Evolutionary conservation across 129 eudicot genomes (phyloP).

Genomic region (Flaveria bidentis): DNA sequence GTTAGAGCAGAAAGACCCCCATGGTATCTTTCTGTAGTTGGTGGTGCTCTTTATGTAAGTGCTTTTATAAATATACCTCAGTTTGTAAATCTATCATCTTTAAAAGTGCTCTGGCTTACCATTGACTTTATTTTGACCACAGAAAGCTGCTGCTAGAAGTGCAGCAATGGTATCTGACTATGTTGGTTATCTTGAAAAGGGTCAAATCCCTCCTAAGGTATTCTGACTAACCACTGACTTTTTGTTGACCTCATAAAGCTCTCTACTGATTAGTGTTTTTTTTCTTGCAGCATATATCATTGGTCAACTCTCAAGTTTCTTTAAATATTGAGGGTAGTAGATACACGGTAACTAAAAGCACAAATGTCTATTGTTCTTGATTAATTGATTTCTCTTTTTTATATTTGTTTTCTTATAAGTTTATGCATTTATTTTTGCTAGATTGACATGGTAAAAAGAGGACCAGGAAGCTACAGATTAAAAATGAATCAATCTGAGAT

Average conservation of each 20-base stretch:
- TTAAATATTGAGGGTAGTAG: constrained; percentile 95
- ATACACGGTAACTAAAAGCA: constrained; percentile 67
- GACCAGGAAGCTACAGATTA: constrained; percentile 92
- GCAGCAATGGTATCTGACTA: constrained; percentile 96
- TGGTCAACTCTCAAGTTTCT: constrained; percentile 83
- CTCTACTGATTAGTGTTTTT: constrained; percentile 6
- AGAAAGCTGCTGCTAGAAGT: constrained; percentile 99
- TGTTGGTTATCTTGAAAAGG: constrained; percentile 97
- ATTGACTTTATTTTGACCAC: constrained; percentile 33
- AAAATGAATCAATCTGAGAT: constrained; percentile 78
- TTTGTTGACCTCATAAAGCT: neutral
- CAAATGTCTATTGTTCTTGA: constrained; percentile 4
- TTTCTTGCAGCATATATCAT: constrained; percentile 89
- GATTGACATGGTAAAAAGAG: constrained; percentile 96
- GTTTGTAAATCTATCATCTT: neutral
- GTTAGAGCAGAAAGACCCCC: constrained; percentile 99
- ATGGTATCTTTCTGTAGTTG: constrained; percentile 97
- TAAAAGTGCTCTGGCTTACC: constrained; percentile 25
- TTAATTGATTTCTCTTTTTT: neutral
- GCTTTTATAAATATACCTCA: neutral
- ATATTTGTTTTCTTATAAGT: neutral
- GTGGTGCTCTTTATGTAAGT: constrained; percentile 95
- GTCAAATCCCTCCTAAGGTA: constrained; percentile 99
- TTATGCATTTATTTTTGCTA: constrained; percentile 24
- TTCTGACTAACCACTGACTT: neutral